Conservation (phyloP, 805 yeast species). For the Wickerhamiella alocasiicola region DNA sequence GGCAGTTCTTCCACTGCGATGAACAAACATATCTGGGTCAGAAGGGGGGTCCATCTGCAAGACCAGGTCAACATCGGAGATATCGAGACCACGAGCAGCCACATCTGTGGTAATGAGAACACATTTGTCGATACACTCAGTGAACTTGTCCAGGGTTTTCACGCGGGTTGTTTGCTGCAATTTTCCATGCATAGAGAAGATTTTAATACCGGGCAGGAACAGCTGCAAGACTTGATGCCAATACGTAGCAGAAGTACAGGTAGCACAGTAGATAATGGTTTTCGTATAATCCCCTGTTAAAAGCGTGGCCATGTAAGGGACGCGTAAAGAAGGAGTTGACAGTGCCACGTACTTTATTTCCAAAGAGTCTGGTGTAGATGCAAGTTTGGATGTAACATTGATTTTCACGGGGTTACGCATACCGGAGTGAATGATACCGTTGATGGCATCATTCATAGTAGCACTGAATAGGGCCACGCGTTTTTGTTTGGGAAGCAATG, state of each 20-base stretch:
- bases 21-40: constrained; percentile 82
- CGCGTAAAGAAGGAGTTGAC: constrained; percentile 31
- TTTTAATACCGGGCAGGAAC: constrained; percentile 23
- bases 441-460: constrained; percentile 73
- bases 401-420: constrained; percentile 86
- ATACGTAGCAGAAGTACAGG: constrained; percentile 72
- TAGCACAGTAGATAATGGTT: constrained; percentile 84
- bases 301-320: constrained; percentile 38
- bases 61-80: constrained; percentile 88
- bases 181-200: constrained; percentile 84
- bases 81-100: constrained; percentile 95
- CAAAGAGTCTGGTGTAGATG: constrained; percentile 37
- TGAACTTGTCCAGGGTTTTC: constrained; percentile 54
- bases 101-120: constrained; percentile 88
- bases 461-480: constrained; percentile 93
- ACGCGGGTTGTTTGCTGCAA: constrained; percentile 67
- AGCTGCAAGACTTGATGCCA: constrained; percentile 30
- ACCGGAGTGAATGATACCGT: constrained; percentile 71
- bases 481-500: constrained; percentile 73
- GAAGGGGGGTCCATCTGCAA: constrained; percentile 93
- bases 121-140: constrained; percentile 36
- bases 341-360: constrained; percentile 41
- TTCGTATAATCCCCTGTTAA: constrained; percentile 40
- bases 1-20: constrained; percentile 92
- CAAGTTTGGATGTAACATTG: constrained; percentile 39